A percentile compares a stretch with the other conserved stretches of the same genome.
These are phyloP conservation scores for Anisodus acutangulus DNA, from an alignment of 257 asterid genomes.

Conservation along the genomic window DNA sequence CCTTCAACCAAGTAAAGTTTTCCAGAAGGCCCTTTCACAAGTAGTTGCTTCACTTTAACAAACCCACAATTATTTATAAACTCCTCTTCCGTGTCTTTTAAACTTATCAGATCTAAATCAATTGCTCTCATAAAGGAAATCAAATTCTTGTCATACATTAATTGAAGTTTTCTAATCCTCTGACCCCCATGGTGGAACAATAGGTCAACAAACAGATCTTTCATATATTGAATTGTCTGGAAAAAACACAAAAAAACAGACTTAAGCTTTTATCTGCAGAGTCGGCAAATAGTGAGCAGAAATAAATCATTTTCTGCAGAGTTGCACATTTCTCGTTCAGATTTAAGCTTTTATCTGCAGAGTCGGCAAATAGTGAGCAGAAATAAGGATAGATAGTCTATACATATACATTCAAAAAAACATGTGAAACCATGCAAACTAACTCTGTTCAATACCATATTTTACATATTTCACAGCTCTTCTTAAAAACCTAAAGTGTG, in stretches of 20 bases:
- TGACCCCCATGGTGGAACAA: neutral
- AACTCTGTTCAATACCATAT: neutral
- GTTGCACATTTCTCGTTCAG: no score
- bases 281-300: no score
- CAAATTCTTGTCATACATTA: neutral
- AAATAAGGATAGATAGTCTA: neutral
- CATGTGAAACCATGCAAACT: neutral
- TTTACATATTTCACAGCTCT: conserved; percentile 1
- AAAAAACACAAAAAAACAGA: no score
- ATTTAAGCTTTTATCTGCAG: neutral
- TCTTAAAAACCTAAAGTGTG: neutral
- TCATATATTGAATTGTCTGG: neutral
- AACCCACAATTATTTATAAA: neutral
- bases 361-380: neutral
- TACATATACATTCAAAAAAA: neutral
- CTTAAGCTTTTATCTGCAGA: no score
- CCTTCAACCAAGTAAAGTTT: neutral
- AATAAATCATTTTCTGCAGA: neutral
- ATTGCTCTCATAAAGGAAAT: neutral
- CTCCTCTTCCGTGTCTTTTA: neutral
- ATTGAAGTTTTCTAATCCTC: neutral
- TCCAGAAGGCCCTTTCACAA: neutral
- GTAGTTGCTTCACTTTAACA: neutral
- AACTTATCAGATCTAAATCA: neutral
- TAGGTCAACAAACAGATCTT: neutral